Percentiles rank a stretch among this genome's conserved stretches.
These are phyloP conservation scores for Suhomyces sp. DNA, from an alignment of 805 yeast species.

Conservation along the genomic window DNA sequence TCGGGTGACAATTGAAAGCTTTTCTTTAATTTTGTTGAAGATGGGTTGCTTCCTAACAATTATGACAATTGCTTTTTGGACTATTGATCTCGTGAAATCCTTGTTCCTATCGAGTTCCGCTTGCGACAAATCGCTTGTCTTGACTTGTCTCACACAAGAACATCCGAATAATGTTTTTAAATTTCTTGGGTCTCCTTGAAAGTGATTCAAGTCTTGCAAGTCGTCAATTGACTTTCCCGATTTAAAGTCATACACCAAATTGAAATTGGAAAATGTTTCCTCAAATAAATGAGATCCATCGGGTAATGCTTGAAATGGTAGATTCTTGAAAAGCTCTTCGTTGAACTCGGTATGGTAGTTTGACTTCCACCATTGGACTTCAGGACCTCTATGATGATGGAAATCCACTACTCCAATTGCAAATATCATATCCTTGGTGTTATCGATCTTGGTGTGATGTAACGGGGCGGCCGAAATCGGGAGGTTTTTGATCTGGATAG, in stretches of 20 bases:
- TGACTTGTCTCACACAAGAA: conserved; percentile 85
- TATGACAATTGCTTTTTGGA: conserved; percentile 88
- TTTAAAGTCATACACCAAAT: conserved; percentile 67
- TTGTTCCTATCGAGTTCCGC: conserved; percentile 47
- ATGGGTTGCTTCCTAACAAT: conserved; percentile 78
- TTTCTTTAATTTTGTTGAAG: conserved; percentile 84
- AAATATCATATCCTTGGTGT: conserved; percentile 49
- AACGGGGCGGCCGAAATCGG: conserved; percentile 28
- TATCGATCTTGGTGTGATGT: conserved; percentile 24
- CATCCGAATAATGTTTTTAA: conserved; percentile 85
- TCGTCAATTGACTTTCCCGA: conserved; percentile 46
- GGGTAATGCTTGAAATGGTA: conserved; percentile 94
- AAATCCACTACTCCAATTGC: conserved; percentile 91
- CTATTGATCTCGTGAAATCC: conserved; percentile 79
- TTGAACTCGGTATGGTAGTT: conserved; percentile 39
- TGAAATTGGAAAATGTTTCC: conserved; percentile 90
- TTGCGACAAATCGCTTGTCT: conserved; percentile 53
- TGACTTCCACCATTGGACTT: conserved; percentile 81
- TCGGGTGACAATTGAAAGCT: conserved; percentile 82
- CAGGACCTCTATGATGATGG: conserved; percentile 92
- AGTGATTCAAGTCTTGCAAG: conserved; percentile 32
- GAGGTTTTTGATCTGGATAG: conserved; percentile 38
- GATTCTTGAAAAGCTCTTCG: conserved; percentile 67
- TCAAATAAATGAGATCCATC: conserved; percentile 94
- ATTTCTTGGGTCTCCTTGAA: conserved; percentile 39